phyloP scores from a whole-genome alignment of 1,284 basidiomycete species.

The Ceratobasidium sp. region DNA sequence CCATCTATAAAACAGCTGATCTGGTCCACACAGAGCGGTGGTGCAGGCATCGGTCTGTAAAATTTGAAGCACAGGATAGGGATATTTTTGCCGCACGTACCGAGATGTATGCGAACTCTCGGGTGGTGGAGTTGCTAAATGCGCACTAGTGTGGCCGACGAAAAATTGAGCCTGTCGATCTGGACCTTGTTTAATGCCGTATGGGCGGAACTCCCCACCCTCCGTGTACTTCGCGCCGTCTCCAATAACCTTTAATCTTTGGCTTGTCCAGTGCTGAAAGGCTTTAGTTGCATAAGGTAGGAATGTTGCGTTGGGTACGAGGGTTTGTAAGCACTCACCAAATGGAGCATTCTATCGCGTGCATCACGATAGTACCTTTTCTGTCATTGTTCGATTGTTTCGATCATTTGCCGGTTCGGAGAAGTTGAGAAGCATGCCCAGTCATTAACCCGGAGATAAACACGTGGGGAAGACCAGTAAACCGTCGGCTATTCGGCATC shows the following conservation, averaged over 20 bases:
- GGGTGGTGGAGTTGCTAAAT: not conserved
- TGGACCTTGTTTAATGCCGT: not conserved
- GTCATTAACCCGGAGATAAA: no score
- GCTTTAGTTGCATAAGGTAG: not conserved
- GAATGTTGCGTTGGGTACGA: no score
- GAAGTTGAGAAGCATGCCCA: not conserved
- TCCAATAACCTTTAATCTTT: not conserved
- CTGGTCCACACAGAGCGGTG: no score
- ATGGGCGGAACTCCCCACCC: not conserved
- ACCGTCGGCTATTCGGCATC: conserved; percentile 6
- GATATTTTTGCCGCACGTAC: no score
- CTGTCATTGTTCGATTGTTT: not conserved
- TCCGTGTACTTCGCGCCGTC: not conserved
- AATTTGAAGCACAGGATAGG: no score
- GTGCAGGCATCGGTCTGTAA: no score
- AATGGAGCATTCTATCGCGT: no score
- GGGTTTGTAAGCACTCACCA: no score
- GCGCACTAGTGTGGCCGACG: not conserved
- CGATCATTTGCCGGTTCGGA: conserved; percentile 15
- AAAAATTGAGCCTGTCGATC: no score
- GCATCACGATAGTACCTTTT: not conserved
- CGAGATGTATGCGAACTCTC: no score
- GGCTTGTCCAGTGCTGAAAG: not conserved
- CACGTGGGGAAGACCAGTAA: conserved; percentile 3
- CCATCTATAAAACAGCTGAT: no score